phyloP scores from a whole-genome alignment of 2,329 filamentous ascomycete species.

The Aspergillus pseudoterreus region DNA sequence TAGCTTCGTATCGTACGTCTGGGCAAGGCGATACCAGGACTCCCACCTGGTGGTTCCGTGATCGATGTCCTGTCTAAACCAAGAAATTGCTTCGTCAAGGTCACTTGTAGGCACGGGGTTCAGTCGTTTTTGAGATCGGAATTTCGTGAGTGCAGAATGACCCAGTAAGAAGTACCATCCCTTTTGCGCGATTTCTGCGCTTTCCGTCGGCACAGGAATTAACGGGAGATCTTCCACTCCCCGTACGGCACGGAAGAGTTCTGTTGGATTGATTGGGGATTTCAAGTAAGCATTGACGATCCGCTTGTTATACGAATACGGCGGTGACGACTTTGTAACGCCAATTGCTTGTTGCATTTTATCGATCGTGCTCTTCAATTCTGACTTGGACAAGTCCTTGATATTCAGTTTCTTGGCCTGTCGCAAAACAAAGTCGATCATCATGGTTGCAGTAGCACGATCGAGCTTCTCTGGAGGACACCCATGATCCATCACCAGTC shows the following conservation, averaged over 20 bases:
- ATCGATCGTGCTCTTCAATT: slow-evolving; percentile 85
- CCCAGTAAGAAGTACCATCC: slow-evolving; percentile 93
- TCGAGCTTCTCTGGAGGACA: slow-evolving; percentile 76
- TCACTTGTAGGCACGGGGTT: slow-evolving; percentile 78
- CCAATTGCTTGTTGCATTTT: slow-evolving; percentile 87
- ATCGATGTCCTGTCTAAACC: slow-evolving; percentile 76
- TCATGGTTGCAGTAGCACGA: slow-evolving; percentile 70
- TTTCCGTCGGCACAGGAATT: slow-evolving; percentile 66
- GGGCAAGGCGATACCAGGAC: slow-evolving; percentile 82
- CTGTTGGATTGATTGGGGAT: slow-evolving; percentile 75
- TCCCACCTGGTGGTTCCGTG: slow-evolving; percentile 82
- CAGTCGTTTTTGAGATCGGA: slow-evolving; percentile 72
- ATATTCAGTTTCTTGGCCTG: slow-evolving; percentile 80
- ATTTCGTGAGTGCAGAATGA: slow-evolving; percentile 83
- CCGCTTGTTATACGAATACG: slow-evolving; percentile 82
- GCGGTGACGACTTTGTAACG: slow-evolving; percentile 67
- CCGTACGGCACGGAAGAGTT: slow-evolving; percentile 74
- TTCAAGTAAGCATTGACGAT: slow-evolving; percentile 79
- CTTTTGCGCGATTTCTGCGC: slow-evolving; percentile 66
- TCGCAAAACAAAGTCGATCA: slow-evolving; percentile 78
- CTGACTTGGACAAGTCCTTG: slow-evolving; percentile 87
- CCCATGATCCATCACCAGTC: slow-evolving; percentile 69
- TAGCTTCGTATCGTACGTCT: slow-evolving; percentile 82
- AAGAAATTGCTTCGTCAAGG: slow-evolving; percentile 74
- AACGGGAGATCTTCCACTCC: slow-evolving; percentile 73